Base-by-base conservation (phyloP, 805 yeast species). In the Tetrapisispora pingtungensis region DNA sequence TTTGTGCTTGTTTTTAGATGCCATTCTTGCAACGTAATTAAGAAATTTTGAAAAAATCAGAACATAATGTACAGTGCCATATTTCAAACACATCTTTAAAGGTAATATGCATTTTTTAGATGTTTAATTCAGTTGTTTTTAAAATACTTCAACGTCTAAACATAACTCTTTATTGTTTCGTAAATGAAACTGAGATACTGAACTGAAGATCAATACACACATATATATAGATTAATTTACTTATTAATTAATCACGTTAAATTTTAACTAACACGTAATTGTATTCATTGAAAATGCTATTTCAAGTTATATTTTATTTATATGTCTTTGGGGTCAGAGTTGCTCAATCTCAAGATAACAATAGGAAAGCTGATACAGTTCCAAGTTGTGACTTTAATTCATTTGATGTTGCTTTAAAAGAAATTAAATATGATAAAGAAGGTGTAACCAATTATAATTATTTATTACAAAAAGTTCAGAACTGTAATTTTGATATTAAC, bases 341-440 rank as follows among this genome's bases (percentile, higher is more conserved):
- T 6, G 39, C 27, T 10, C n/a, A n/a, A 5, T 22, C 30, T 36
- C 39, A 36, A 14, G 31, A 36, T 7, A n/a, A n/a, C 7, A 15
- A 7, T n/a, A 27, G 24, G 3, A 10, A 6, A 7, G 5, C 4
- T 10, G 10, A 7, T 3, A 10, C 10, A 24, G 20, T 15, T 24
- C 10, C 19, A 4, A 36, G n/a, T 15, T 40, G 42, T 17, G 42
- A 40, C 26, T 22, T 32, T 13, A 10, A 32, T 24, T 18, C 32
- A 5, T 15, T 40, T 15, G 33, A 33, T 5, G 4, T 4, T 2
- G 15, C 2, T 10, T 7, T 41, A 12, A 41, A 28, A 27, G 28
- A 33, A 4, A 19, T 33, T 14, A 41, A 41, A n/a, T 41, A 41
- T 13, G 43, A 41, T 28, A 41, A 19, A 17, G 38, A 33, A 4